Base-by-base conservation (phyloP, 768 basidiomycete genomes). In the Amanita subjunquillea region DNA sequence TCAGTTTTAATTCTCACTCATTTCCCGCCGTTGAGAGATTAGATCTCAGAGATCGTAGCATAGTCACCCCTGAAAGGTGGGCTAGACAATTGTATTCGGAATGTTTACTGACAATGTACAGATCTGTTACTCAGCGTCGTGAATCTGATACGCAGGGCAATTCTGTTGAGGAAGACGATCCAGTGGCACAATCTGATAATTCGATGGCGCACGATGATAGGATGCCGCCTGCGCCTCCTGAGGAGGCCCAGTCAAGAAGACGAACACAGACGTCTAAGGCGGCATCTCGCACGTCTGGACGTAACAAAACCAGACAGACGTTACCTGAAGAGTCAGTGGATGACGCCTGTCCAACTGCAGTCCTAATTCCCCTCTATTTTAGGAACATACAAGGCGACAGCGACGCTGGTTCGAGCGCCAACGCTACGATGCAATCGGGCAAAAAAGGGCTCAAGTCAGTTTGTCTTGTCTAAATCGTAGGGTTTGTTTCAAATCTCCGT, bases 401-500 rank as follows among this genome's bases (percentile, higher is more conserved):
- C 29, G 25, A 20, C n/a, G 17, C 5, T 6, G 40, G 27, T 2
- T 23, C 25, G 8, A 27, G 42, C 12, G 30, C 9, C 10, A n/a
- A 51, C 17, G 38, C 37, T 27, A 38, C 23, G 25, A 25, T 20
- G 9, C 6, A 13, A 23, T 8, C 29, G 12, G 32, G 9, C n/a
- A 41, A 34, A 13, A 52, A 52, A n/a, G 42, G 34, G 4, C 29
- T 52, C 17, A 52, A 52, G 51, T 52, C 3, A 44, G 51, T 37
- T 25, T 23, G 13, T 38, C 39, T 20, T 13, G 13, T 8, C 9
- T 32, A 13, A 20, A 17, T 13, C 8, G 22, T 34, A 8, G 17
- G 8, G 4, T 20, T 41, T 39, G 7, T 34, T 39, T 30, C 4
- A 43, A n/a, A 36, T 30, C 4, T 20, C 17, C n/a, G 3, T 29